Evolutionary conservation across 1,139 yeast genomes (phyloP), one percentile per base, ranked within the genome.

Genomic region (Candida glucosophila): DNA sequence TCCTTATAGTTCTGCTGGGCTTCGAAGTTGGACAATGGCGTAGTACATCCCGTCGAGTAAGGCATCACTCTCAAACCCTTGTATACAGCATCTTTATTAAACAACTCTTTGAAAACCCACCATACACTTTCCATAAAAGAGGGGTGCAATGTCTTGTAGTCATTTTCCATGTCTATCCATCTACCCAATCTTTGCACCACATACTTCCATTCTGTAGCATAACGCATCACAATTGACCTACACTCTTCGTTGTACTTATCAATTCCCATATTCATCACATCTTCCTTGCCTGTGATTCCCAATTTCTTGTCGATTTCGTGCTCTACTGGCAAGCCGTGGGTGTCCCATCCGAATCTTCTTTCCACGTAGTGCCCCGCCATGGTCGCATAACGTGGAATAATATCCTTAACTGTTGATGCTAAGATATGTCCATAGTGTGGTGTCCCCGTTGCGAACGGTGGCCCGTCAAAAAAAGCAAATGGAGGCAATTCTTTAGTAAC

Each of bases 311-410:
- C 99, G 43, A 90, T 90, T 56, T 88, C 96, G 55, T 90, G 95
- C 62, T 90, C 99, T 31, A 90, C 88, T 26, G 99, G 99, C 41
- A 90, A 75, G 30, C 99, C 99, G 54, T 90, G 99, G 29, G 98
- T 90, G 58, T 90, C 99, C 99, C 99, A 90, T 34, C 99, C 99
- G 40, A 92, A 90, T 48, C 97, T 74, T 62, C 99, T 82, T 58
- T 83, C 95, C 24, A 90, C 98, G 44, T 81, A 83, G 57, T 74
- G 80, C 11, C 98, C 98, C 41, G 82, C 88, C 97, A 90, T 90
- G 39, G 94, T 82, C 30, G 98, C 97, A 51, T 86, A 90, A 52
- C 99, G 76, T 30, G 98, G 98, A 32, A 90, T 88, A 40, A 90
- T 83, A 62, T 90, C 99, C 67, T 88, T 90, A 43, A 86, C 83